Percentiles rank a stretch among this genome's conserved stretches.
Evolutionary conservation across 23 red algal species (phyloP).

Genomic region (Gracilaria gracilis): DNA sequence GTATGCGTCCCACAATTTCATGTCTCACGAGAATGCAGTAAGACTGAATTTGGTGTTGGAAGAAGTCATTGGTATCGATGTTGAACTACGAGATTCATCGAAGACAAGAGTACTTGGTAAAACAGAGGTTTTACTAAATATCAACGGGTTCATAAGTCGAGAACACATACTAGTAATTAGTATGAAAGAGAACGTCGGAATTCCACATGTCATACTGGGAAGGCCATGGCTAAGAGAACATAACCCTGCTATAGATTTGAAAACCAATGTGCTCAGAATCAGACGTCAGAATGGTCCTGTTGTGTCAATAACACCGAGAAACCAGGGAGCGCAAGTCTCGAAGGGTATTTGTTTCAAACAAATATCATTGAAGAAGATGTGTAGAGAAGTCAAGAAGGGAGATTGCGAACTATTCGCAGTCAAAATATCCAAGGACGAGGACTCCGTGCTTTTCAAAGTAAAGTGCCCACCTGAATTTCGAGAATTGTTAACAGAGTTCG

Average conservation of each 20-base stretch:
- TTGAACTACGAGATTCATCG: constrained; percentile 28
- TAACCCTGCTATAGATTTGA: too few species aligned
- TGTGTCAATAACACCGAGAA: too few species aligned
- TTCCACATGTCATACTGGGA: constrained; percentile 30
- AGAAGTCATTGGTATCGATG: neutral
- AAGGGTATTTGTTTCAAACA: constrained; percentile 10
- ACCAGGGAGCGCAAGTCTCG: neutral
- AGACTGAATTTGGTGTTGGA: neutral
- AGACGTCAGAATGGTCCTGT: too few species aligned
- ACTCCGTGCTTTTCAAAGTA: neutral
- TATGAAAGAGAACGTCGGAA: neutral
- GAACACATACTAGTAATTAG: neutral
- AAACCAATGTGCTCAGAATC: too few species aligned
- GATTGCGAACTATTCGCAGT: constrained; percentile 24
- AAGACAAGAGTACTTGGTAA: constrained; percentile 5
- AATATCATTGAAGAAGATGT: constrained; percentile 35
- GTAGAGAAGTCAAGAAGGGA: constrained; percentile 4
- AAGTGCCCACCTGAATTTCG: constrained; percentile 15
- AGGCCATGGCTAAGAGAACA: neutral
- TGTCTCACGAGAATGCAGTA: neutral
- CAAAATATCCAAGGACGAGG: neutral
- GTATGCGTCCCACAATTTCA: constrained; percentile 11
- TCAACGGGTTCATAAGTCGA: neutral
- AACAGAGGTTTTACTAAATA: neutral
- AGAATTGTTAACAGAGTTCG: constrained; percentile 6